Evolutionary conservation across 176 grass and related monocot species (phyloP), one percentile per base, ranked within the genome.

Genomic region (Triticum timopheevii): DNA sequence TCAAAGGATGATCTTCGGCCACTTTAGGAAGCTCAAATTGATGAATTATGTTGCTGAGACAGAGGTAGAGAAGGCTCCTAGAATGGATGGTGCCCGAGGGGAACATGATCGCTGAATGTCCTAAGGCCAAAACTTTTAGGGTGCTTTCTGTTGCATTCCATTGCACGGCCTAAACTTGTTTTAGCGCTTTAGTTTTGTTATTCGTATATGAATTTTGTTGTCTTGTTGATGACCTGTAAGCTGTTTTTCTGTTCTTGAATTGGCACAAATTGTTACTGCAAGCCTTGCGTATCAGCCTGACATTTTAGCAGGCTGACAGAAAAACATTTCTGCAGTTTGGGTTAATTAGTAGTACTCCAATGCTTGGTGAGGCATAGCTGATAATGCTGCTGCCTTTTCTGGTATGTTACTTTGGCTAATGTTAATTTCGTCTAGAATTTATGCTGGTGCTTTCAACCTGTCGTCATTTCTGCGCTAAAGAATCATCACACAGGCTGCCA

Each of bases 41-140:
- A 96, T 71, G 92, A 88, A 66, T 93, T 94, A 94, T 69, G 94
- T 94, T 89, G 93, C 92, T 13, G 93, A 92, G 76, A 91, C 96
- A 38, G 93, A 96, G 82, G 93, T 87, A 35, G 92, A 98, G 86
- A 94, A 98, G 85, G 92, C 92, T 77, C 88, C 93, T 88, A 89
- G 90, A 40, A 96, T 93, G 94, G 93, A 96, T 63, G 88, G 87
- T 73, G 85, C 76, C 70, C 47, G 0, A 90, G 84, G 81, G 90
- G 90, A 34, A 77, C 86, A n/a, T 98, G 78, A 86, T 75, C 38
- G 28, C 30, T 25, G 49, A 20, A 59, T 67, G 34, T 81, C 50
- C 8, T 30, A 63, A 71, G 5, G 50, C 34, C 8, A 2, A 33
- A 77, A 63, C 66, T 28, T 58, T 22, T 49, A 75, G 63, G 10